Evolutionary conservation across 805 yeast genomes (phyloP).

Genomic region (Cyberlindnera samutprakarnensis): DNA sequence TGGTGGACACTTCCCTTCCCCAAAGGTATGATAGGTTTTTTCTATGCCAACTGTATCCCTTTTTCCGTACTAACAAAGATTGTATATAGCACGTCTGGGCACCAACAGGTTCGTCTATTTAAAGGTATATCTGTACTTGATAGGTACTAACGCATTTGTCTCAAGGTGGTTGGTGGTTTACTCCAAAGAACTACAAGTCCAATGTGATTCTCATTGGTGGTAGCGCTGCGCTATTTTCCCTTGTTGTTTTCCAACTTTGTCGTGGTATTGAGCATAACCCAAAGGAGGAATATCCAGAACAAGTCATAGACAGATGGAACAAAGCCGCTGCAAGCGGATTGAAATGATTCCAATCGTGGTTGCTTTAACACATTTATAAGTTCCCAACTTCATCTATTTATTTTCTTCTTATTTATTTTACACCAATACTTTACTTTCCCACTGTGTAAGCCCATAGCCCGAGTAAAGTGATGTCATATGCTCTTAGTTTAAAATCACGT

Average conservation of each 20-base stretch:
- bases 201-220: slow-evolving; percentile 13
- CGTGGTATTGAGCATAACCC: slow-evolving; percentile 13
- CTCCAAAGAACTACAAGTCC: slow-evolving; percentile 18
- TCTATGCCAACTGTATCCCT: neutral
- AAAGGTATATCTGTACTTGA: neutral
- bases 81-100: slow-evolving; percentile 20
- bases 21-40: slow-evolving; percentile 13
- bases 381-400: too few relatives aligned
- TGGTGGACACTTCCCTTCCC: slow-evolving; percentile 19
- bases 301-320: slow-evolving; percentile 18
- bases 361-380: too few relatives aligned
- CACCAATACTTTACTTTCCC: too few relatives aligned
- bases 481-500: too few relatives aligned
- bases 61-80: slow-evolving; percentile 2
- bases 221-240: slow-evolving; percentile 10
- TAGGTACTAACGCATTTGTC: slow-evolving; percentile 8
- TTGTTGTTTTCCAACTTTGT: slow-evolving; percentile 13
- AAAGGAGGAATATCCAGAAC: slow-evolving; percentile 13
- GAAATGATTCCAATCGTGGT: too few relatives aligned
- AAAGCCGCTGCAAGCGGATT: slow-evolving; percentile 16
- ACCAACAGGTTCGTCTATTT: slow-evolving; percentile 18
- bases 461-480: too few relatives aligned
- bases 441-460: too few relatives aligned
- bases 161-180: slow-evolving; percentile 22
- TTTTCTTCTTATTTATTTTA: too few relatives aligned